Conservation (phyloP, 495 filamentous ascomycete genomes). For the Podospora appendiculata region DNA sequence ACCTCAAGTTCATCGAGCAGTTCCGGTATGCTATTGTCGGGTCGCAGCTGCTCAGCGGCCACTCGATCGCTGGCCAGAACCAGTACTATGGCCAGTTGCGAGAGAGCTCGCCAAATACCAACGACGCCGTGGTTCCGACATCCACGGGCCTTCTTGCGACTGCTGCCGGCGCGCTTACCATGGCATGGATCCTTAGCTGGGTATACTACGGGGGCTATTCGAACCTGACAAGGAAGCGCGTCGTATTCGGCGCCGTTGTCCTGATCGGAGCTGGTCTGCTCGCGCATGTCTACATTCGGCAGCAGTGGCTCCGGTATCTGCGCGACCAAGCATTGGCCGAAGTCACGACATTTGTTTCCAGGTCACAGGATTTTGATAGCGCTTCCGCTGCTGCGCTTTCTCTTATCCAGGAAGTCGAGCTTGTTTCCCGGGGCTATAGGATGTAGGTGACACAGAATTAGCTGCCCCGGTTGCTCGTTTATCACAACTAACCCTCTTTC, state of each 20-base stretch:
- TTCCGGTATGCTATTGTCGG: conserved; percentile 94
- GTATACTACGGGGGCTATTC: conserved; percentile 37
- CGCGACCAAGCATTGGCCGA: conserved; percentile 68
- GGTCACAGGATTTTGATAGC: conserved; percentile 76
- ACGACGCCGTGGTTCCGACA: conserved; percentile 10
- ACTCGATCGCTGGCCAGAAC: conserved; percentile 28
- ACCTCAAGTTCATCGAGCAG: conserved; percentile 83
- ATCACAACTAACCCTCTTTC: conserved; percentile 29
- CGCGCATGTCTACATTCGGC: conserved; percentile 64
- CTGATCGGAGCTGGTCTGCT: conserved; percentile 48
- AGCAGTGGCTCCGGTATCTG: conserved; percentile 79
- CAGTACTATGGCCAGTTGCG: conserved; percentile 8
- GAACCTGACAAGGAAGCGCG: conserved; percentile 42
- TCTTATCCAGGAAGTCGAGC: conserved; percentile 91
- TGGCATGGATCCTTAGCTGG: conserved; percentile 72
- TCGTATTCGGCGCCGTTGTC: conserved; percentile 51
- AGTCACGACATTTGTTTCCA: conserved; percentile 63
- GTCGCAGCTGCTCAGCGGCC: conserved; percentile 79
- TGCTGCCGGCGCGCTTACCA: conserved; percentile 53
- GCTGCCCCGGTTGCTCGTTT: background rate
- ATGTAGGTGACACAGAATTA: conserved; percentile 49
- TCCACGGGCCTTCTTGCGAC: conserved; percentile 39
- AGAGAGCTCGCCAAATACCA: background rate
- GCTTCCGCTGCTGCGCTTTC: conserved; percentile 71
- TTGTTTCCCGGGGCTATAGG: conserved; percentile 89